Conservation (phyloP, 2,329 filamentous ascomycete genomes). For the Zelopaecilomyces penicillatus region DNA sequence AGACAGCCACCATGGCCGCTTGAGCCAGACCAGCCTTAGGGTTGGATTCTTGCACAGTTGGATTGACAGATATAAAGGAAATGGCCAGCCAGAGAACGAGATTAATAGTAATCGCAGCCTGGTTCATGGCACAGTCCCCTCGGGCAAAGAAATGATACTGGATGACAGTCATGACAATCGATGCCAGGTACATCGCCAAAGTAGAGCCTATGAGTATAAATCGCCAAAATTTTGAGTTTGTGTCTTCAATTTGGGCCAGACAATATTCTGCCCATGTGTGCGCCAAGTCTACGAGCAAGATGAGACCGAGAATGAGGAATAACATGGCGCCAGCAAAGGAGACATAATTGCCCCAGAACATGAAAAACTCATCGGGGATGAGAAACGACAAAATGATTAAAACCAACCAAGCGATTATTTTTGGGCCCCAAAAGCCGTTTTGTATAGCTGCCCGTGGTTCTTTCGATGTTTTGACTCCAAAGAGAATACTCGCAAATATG, state of each 20-base stretch:
- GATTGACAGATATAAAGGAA: conserved; percentile 81
- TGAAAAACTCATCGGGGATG: conserved; percentile 90
- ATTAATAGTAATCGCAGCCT: conserved; percentile 91
- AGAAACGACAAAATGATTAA: conserved; percentile 89
- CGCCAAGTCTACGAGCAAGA: conserved; percentile 87
- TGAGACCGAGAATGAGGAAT: conserved; percentile 85
- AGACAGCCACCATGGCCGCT: conserved; percentile 91
- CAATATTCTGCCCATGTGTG: conserved; percentile 98
- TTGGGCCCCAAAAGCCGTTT: conserved; percentile 99
- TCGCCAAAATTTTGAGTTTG: conserved; percentile 78
- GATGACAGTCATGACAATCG: conserved; percentile 86
- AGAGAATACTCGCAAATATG: conserved; percentile 71
- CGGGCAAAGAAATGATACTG: conserved; percentile 96
- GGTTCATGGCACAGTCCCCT: conserved; percentile 84
- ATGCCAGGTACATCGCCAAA: conserved; percentile 84
- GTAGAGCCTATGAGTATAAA: conserved; percentile 85
- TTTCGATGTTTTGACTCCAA: conserved; percentile 81
- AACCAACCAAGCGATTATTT: conserved; percentile 79
- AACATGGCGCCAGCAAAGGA: conserved; percentile 81
- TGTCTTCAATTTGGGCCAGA: conserved; percentile 83
- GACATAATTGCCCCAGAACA: conserved; percentile 93
- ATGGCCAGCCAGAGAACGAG: conserved; percentile 73
- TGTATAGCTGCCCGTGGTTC: conserved; percentile 82
- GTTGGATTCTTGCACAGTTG: conserved; percentile 83
- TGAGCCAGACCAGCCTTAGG: conserved; percentile 92